Evolutionary conservation across 495 filamentous ascomycete genomes (phyloP).

Genomic region (Aspergillus cavernicola): DNA sequence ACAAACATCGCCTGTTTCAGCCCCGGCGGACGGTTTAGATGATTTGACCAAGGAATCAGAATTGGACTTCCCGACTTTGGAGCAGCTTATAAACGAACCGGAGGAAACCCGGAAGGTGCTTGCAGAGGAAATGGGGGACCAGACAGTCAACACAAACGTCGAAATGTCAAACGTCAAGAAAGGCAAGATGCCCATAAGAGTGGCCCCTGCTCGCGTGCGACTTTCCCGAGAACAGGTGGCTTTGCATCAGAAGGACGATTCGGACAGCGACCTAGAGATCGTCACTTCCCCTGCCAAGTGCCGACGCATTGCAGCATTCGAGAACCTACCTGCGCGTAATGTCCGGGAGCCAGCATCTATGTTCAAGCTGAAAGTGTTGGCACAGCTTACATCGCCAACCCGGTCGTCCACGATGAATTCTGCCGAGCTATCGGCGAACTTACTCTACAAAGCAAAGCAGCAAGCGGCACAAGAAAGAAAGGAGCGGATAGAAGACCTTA

Average conservation of each 20-base stretch:
- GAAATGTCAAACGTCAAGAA: conserved; percentile 7
- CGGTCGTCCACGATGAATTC: conserved; percentile 59
- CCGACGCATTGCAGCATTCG: conserved; percentile 57
- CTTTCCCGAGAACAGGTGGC: conserved; percentile 39
- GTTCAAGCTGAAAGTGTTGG: conserved; percentile 64
- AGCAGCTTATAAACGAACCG: conserved; percentile 14
- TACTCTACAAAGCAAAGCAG: conserved; percentile 66
- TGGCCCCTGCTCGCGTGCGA: conserved; percentile 36
- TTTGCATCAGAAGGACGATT: conserved; percentile 45
- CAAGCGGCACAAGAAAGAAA: conserved; percentile 79
- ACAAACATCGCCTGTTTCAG: conserved; percentile 45
- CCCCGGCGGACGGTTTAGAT: conserved; percentile 19
- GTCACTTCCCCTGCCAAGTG: conserved; percentile 44
- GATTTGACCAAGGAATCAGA: not conserved
- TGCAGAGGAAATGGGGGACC: not conserved
- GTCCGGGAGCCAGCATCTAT: conserved; percentile 61
- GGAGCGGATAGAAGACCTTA: conserved; percentile 71
- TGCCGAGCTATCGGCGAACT: conserved; percentile 61
- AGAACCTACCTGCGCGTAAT: conserved; percentile 58
- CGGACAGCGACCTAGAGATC: conserved; percentile 66
- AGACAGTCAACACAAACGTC: not conserved
- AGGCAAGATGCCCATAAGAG: conserved; percentile 21
- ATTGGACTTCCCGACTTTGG: conserved; percentile 17
- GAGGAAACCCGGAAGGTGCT: conserved; percentile 9
- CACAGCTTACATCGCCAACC: conserved; percentile 65